Evolutionary conservation across 1,139 yeast species (phyloP), one percentile per base, ranked within the genome.

Genomic region (Pneumocystis canis): DNA sequence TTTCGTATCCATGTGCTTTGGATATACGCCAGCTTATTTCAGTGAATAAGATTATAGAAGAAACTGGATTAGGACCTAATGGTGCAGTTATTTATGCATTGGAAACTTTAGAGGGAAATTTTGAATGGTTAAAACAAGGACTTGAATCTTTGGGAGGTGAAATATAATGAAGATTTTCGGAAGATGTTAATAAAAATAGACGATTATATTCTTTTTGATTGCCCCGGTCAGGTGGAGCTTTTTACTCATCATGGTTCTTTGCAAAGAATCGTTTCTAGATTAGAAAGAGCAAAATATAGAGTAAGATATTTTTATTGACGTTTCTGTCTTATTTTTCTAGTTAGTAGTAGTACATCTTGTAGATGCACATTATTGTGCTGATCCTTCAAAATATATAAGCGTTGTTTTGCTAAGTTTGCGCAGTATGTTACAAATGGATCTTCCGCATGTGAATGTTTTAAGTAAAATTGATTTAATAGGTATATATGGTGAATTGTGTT

Each of bases 31-130:
- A 92, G 72, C 79, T 92, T 70, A 87, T 94, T 61, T 87, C 96
- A 0, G 76, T 92, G 61, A 92, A 89, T 67, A 97, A 92, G 74
- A 97, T 90, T n/a, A 90, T 90, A 95, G 96, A 89, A 68, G 96
- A 89, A 73, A 79, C 89, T 77, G 88, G 87, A 58, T 77, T 89
- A 61, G 99, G 99, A 0, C 98, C 98, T 5, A 92, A 92, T 69
- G 99, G 98, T 57, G 97, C 95, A 0, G 78, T 92, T 63, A 79
- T 92, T 82, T 86, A 82, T 74, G 97, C 97, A 0, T 75, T 94
- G 69, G 97, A 92, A 70, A 76, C 75, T 62, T 69, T 76, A 4
- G 82, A 80, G 64, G 75, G 75, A 33, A 76, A 81, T 4, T 72
- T 84, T 64, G 89, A 86, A 53, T 78, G 79, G 62, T 83, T 92